These are phyloP conservation scores for Rugonectria rugulosa DNA, from an alignment of 2,329 filamentous ascomycete species.

Conservation along the genomic window DNA sequence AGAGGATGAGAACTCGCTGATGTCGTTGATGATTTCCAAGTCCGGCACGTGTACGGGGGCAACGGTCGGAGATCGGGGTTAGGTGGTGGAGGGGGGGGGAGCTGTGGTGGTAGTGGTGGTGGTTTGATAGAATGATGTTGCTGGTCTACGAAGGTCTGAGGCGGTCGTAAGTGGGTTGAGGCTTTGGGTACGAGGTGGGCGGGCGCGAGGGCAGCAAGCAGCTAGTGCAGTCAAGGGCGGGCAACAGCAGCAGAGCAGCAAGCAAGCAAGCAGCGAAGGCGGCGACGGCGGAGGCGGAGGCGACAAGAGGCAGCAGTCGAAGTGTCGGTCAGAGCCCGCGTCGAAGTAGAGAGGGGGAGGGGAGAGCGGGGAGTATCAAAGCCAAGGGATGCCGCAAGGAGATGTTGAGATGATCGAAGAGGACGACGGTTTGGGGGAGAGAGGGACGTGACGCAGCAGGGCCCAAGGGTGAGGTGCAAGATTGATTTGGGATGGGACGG, in stretches of 20 bases:
- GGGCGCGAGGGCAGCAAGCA: slow-evolving; percentile 18
- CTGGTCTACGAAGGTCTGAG: slow-evolving; percentile 13
- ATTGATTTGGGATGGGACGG: slow-evolving; percentile 34
- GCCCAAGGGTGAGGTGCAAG: slow-evolving; percentile 30
- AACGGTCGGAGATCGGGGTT: slow-evolving; percentile 11
- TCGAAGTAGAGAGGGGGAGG: not conserved
- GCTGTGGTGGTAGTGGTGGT: slow-evolving; percentile 10
- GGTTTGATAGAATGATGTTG: slow-evolving; percentile 18
- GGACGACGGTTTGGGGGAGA: slow-evolving; percentile 20
- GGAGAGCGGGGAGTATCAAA: slow-evolving; percentile 7
- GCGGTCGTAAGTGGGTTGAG: slow-evolving; percentile 20
- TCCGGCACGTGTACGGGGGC: slow-evolving; percentile 1
- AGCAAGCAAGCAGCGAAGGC: slow-evolving; percentile 1
- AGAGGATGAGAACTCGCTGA: slow-evolving; percentile 32
- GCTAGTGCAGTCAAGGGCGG: too few species aligned
- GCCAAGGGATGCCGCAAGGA: slow-evolving; percentile 18
- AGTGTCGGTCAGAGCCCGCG: slow-evolving; percentile 17
- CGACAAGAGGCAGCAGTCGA: slow-evolving; percentile 8
- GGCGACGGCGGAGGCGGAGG: not conserved
- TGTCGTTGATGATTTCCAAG: slow-evolving; percentile 22
- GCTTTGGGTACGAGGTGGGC: slow-evolving; percentile 9
- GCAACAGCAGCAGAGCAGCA: slow-evolving; percentile 7
- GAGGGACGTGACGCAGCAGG: slow-evolving; percentile 35
- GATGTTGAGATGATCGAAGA: slow-evolving; percentile 22
- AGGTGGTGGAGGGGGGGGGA: not conserved